Conservation (phyloP, 2,329 filamentous ascomycete genomes). For the Saccharata proteae region DNA sequence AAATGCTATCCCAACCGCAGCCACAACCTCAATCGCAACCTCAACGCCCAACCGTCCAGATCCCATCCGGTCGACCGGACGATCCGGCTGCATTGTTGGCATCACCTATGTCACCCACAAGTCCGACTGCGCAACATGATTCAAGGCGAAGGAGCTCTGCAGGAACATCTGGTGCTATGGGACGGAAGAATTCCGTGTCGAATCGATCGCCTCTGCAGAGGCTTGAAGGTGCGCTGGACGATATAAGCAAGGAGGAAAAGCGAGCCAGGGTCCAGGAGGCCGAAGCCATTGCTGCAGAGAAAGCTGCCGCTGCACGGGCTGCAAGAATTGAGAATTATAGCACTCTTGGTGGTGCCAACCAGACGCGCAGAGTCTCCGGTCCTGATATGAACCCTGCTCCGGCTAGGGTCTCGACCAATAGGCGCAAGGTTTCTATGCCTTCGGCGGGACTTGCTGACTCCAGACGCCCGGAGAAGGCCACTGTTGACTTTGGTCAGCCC, state of each 20-base stretch:
- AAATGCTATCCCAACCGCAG: slow-evolving; percentile 23
- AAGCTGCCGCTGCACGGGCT: slow-evolving; percentile 22
- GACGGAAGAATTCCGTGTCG: slow-evolving; percentile 46
- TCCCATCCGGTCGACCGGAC: background rate
- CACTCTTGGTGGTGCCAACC: too few relatives aligned
- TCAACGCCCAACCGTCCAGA: background rate
- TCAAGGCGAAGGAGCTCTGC: slow-evolving; percentile 12
- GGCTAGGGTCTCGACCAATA: slow-evolving; percentile 13
- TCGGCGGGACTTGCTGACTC: slow-evolving; percentile 11
- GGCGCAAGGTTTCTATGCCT: slow-evolving; percentile 24
- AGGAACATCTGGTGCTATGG: slow-evolving; percentile 8
- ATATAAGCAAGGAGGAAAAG: slow-evolving; percentile 93
- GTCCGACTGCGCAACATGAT: slow-evolving; percentile 10
- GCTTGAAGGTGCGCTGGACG: slow-evolving; percentile 79
- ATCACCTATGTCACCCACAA: slow-evolving; percentile 1
- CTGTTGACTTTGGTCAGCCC: slow-evolving; percentile 3
- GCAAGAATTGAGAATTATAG: too few relatives aligned
- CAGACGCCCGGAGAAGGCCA: slow-evolving; percentile 3
- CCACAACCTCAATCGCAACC: background rate
- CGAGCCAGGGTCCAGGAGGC: slow-evolving; percentile 73
- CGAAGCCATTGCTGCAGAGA: slow-evolving; percentile 59
- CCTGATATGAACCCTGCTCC: slow-evolving; percentile 13
- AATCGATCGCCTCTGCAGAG: slow-evolving; percentile 87
- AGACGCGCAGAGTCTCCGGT: slow-evolving; percentile 16
- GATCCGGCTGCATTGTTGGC: background rate